Evolutionary conservation across 768 basidiomycete genomes (phyloP).

Genomic region (Boletus reticulatus): DNA sequence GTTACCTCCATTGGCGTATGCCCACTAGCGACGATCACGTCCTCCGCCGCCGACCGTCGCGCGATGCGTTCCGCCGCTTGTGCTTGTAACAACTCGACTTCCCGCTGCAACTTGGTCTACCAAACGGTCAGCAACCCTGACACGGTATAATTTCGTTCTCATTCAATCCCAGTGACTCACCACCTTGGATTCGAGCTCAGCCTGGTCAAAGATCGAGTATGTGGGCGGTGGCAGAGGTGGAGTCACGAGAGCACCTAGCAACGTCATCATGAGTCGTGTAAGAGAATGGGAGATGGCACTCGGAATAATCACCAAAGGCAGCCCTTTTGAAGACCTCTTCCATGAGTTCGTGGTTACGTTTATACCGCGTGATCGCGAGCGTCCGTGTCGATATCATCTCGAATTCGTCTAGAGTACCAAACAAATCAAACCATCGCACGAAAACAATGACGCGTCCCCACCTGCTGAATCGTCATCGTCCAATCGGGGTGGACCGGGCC

Average conservation of each 20-base stretch:
- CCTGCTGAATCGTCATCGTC: slow-evolving; percentile 72
- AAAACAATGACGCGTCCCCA: slow-evolving; percentile 24
- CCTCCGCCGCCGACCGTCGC: slow-evolving; percentile 27
- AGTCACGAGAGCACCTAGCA: slow-evolving; percentile 44
- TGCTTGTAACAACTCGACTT: slow-evolving; percentile 54
- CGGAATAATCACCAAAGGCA: slow-evolving; percentile 46
- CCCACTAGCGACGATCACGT: slow-evolving; percentile 30
- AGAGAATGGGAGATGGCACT: background rate
- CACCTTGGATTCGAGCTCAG: slow-evolving; percentile 54
- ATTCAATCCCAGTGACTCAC: slow-evolving; percentile 38
- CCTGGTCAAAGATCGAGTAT: slow-evolving; percentile 59
- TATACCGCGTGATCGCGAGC: slow-evolving; percentile 68
- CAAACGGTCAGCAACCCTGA: background rate
- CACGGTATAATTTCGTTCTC: background rate
- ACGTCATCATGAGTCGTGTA: background rate
- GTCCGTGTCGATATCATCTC: slow-evolving; percentile 73
- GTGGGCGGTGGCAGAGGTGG: slow-evolving; percentile 44
- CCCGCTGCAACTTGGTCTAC: slow-evolving; percentile 56
- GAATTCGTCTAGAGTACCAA: slow-evolving; percentile 47
- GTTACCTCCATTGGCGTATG: slow-evolving; percentile 31
- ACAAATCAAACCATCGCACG: background rate
- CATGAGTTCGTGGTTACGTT: slow-evolving; percentile 83
- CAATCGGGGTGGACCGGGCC: slow-evolving; percentile 31
- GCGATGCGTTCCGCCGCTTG: slow-evolving; percentile 46
- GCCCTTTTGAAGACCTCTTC: slow-evolving; percentile 77